Evolutionary conservation across 768 basidiomycete species (phyloP).

Genomic region (Hericium coralloides): DNA sequence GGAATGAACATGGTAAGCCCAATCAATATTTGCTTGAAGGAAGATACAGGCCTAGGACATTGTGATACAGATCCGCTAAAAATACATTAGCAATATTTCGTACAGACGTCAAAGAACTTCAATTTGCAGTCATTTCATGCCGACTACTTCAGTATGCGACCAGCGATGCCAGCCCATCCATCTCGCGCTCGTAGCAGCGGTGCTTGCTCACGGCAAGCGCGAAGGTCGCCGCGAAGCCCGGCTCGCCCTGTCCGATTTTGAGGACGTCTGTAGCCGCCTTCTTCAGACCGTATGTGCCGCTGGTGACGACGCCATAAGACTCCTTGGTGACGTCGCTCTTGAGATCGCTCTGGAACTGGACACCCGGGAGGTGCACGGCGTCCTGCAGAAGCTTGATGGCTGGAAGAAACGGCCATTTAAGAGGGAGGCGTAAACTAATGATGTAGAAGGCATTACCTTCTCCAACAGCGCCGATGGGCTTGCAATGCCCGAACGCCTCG

Average conservation of each 20-base stretch:
- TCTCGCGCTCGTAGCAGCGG: constrained; percentile 53
- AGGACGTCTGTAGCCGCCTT: constrained; percentile 32
- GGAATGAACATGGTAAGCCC: too few species aligned
- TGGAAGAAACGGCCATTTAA: background rate
- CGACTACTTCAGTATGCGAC: constrained; percentile 35
- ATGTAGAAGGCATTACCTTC: constrained; percentile 32
- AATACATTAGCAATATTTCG: too few species aligned
- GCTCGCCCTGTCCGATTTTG: constrained; percentile 34
- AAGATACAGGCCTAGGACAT: too few species aligned
- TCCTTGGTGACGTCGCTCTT: constrained; percentile 31
- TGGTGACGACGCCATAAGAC: constrained; percentile 60
- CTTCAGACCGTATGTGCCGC: constrained; percentile 38
- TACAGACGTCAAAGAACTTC: too few species aligned
- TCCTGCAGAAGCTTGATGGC: constrained; percentile 40
- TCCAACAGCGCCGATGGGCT: constrained; percentile 72
- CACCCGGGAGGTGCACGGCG: constrained; percentile 37
- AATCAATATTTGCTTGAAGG: too few species aligned
- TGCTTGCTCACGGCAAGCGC: constrained; percentile 58
- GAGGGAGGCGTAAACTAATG: background rate
- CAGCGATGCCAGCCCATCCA: constrained; percentile 41
- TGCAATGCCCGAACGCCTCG: constrained; percentile 83
- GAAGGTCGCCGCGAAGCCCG: constrained; percentile 50
- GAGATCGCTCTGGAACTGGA: constrained; percentile 30
- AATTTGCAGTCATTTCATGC: too few species aligned
- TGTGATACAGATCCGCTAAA: too few species aligned